Conservation (phyloP, 306 rosid species). For the Vigna mungo region DNA sequence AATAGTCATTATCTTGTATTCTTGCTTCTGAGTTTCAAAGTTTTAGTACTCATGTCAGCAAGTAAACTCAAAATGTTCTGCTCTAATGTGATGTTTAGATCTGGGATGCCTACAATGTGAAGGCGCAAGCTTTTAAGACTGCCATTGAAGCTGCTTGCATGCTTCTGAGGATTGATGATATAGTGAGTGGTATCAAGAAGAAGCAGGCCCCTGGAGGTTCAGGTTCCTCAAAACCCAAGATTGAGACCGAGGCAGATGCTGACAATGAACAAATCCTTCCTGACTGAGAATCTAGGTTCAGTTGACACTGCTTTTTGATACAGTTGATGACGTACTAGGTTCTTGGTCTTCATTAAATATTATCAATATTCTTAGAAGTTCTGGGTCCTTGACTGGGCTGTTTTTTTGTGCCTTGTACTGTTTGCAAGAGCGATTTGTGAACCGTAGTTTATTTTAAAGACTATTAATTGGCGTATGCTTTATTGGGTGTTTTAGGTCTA, state of each 20-base stretch:
- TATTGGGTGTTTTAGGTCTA: constrained; percentile 15
- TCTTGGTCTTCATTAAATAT: constrained; percentile 40
- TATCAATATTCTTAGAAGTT: constrained; percentile 35
- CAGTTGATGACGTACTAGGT: constrained; percentile 39
- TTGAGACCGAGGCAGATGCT: constrained; percentile 85
- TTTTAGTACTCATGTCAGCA: background rate
- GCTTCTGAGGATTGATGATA: constrained; percentile 96
- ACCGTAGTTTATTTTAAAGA: constrained; percentile 25
- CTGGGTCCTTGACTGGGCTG: constrained; percentile 42
- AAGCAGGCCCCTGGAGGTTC: constrained; percentile 80
- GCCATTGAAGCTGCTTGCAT: constrained; percentile 99
- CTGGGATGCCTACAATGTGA: constrained; percentile 97
- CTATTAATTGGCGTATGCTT: background rate
- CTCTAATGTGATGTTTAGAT: constrained; percentile 56
- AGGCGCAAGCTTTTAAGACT: constrained; percentile 95
- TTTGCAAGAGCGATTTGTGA: constrained; percentile 25
- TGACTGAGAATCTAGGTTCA: constrained; percentile 51
- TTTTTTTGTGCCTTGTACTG: constrained; percentile 36
- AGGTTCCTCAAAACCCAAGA: constrained; percentile 73
- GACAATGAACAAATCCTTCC: constrained; percentile 88
- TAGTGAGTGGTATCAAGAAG: constrained; percentile 97
- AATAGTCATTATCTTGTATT: background rate
- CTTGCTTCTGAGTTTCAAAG: background rate
- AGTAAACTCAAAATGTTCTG: constrained; percentile 34
- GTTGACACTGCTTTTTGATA: constrained; percentile 41